Percentiles rank a stretch among this genome's conserved stretches.
Evolutionary conservation across 1,284 basidiomycete genomes (phyloP).

Genomic region (Austroboletus olivaceoglutinosus): DNA sequence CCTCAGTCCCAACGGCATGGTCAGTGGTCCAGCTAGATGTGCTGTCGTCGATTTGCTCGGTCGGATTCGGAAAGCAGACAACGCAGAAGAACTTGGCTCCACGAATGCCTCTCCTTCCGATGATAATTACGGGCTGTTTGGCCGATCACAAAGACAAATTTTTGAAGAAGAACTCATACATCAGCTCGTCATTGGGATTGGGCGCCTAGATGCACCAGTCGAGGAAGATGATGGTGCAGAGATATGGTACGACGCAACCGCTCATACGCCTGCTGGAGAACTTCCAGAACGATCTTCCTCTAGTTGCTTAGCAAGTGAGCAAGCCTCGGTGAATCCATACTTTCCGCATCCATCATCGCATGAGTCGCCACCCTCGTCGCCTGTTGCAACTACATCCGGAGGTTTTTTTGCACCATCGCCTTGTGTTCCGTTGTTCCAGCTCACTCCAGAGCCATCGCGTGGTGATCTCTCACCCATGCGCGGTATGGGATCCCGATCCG

Average conservation of each 20-base stretch:
- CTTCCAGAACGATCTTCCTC: slow-evolving; percentile 20
- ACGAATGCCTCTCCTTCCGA: slow-evolving; percentile 28
- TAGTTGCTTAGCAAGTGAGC: slow-evolving; percentile 9
- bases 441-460: slow-evolving; percentile 12
- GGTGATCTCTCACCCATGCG: slow-evolving; percentile 15
- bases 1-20: slow-evolving; percentile 72
- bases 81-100: slow-evolving; percentile 24
- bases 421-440: slow-evolving; percentile 21
- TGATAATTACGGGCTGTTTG: slow-evolving; percentile 49
- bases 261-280: slow-evolving; percentile 33
- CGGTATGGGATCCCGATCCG: slow-evolving; percentile 16
- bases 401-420: slow-evolving; percentile 16
- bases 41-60: slow-evolving; percentile 79
- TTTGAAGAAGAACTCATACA: slow-evolving; percentile 80
- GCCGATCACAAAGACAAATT: slow-evolving; percentile 52
- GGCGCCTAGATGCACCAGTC: slow-evolving; percentile 60
- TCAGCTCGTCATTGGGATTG: slow-evolving; percentile 87
- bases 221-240: slow-evolving; percentile 33
- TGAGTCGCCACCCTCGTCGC: slow-evolving; percentile 20
- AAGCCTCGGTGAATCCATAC: slow-evolving; percentile 32
- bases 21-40: slow-evolving; percentile 73
- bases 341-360: slow-evolving; percentile 27
- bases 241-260: slow-evolving; percentile 32
- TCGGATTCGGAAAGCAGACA: slow-evolving; percentile 56
- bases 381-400: slow-evolving; percentile 9